A percentile compares a stretch with the other conserved stretches of the same genome.
Evolutionary conservation across 352 stramenopile species (phyloP).

Genomic region (Phytophthora multivora): DNA sequence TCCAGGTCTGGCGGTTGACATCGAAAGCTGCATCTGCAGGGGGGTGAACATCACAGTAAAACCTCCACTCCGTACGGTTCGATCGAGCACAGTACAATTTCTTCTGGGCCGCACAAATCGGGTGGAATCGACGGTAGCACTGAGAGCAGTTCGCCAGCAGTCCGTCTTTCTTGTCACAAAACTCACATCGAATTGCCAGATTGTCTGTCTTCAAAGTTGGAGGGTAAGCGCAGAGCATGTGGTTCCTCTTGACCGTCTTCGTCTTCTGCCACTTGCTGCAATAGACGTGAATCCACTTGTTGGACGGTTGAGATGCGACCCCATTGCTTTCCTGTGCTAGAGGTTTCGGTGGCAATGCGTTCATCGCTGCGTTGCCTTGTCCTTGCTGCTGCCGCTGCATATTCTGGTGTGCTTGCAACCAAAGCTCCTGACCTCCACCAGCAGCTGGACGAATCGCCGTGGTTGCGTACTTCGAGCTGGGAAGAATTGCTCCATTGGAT

Average conservation of each 20-base stretch:
- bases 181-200: constrained; percentile 50
- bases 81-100: constrained; percentile 67
- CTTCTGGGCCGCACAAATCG: constrained; percentile 72
- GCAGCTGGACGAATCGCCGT: constrained; percentile 23
- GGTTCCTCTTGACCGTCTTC: constrained; percentile 66
- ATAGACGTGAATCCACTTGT: constrained; percentile 80
- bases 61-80: constrained; percentile 71
- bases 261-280: constrained; percentile 79
- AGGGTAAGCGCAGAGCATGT: constrained; percentile 60
- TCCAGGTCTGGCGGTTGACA: constrained; percentile 71
- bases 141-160: constrained; percentile 58
- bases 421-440: constrained; percentile 34
- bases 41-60: constrained; percentile 76
- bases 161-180: constrained; percentile 56
- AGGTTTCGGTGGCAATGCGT: background rate
- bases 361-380: background rate
- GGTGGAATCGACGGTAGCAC: constrained; percentile 74
- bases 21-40: constrained; percentile 75
- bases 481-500: constrained; percentile 14
- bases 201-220: constrained; percentile 30
- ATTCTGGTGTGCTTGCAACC: constrained; percentile 35
- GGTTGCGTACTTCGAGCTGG: constrained; percentile 1
- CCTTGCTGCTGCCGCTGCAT: constrained; percentile 31
- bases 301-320: constrained; percentile 15
- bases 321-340: constrained; percentile 17